Conservation (phyloP, 2,329 filamentous ascomycete species). For the Colletotrichum camelliae region DNA sequence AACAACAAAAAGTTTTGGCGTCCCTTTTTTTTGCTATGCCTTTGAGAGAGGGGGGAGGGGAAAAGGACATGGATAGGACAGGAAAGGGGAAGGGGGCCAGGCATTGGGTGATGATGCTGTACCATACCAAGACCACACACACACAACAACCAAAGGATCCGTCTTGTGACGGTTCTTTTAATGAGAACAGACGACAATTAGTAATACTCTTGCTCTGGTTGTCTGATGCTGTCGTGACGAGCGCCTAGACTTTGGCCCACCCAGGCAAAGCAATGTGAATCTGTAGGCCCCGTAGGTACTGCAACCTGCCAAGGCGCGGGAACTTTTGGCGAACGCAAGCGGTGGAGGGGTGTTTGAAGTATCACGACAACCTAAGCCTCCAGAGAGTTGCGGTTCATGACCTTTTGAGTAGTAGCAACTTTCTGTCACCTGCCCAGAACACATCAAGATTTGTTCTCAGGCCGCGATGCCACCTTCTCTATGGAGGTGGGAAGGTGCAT, state of each 20-base stretch:
- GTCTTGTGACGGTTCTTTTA: constrained; percentile 9
- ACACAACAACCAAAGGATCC: constrained; percentile 12
- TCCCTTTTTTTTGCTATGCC: constrained; percentile 16
- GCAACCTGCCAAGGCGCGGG: not conserved
- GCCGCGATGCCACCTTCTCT: not conserved
- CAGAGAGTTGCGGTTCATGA: not conserved
- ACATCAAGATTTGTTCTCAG: not conserved
- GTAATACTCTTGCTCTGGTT: not conserved
- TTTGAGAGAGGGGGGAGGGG: not conserved
- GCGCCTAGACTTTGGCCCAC: not conserved
- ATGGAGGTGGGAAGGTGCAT: not conserved
- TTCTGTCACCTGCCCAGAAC: not conserved
- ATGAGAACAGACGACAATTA: constrained; percentile 20
- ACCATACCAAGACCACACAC: constrained; percentile 19
- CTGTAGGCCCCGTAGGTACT: not conserved
- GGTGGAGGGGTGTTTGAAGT: not conserved
- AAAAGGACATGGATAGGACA: not conserved
- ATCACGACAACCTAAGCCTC: not conserved
- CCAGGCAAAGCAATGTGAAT: not conserved
- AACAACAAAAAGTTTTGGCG: constrained; percentile 20
- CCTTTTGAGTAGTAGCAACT: not conserved
- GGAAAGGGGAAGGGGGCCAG: not conserved
- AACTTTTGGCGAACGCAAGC: not conserved
- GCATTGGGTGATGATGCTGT: constrained; percentile 18
- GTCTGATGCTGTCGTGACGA: not conserved